These are phyloP conservation scores for Chloropicon primus DNA, from an alignment of 139 green algal genomes.

Conservation along the genomic window DNA sequence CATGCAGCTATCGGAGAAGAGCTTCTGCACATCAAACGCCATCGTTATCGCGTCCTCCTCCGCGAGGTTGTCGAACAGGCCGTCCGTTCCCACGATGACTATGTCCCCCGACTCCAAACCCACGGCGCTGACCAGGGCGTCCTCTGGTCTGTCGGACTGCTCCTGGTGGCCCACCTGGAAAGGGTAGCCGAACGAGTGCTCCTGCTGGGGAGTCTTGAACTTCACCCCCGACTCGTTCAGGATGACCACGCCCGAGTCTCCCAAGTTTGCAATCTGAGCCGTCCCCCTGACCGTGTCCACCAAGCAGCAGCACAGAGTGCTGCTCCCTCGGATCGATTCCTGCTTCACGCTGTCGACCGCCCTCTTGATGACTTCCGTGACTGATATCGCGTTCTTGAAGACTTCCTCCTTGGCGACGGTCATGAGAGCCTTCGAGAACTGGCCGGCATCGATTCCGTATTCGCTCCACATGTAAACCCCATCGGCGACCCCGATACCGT, in stretches of 20 bases:
- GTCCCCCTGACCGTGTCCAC: constrained; percentile 53
- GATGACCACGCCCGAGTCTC: constrained; percentile 73
- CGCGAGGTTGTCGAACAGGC: constrained; percentile 79
- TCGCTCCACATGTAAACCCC: constrained; percentile 82
- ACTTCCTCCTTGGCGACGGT: constrained; percentile 31
- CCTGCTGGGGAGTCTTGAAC: constrained; percentile 70
- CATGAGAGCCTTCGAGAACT: constrained; percentile 57
- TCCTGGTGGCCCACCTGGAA: constrained; percentile 66
- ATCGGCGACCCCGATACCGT: constrained; percentile 78
- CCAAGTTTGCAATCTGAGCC: constrained; percentile 63
- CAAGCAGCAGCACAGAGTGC: constrained; percentile 59
- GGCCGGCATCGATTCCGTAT: constrained; percentile 71
- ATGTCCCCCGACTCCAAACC: constrained; percentile 58
- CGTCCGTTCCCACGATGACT: constrained; percentile 73
- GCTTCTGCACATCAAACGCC: constrained; percentile 12
- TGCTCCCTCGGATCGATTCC: constrained; percentile 51
- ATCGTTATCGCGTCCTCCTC: constrained; percentile 47
- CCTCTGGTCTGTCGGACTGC: constrained; percentile 31
- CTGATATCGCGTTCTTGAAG: constrained; percentile 29
- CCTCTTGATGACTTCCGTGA: constrained; percentile 36
- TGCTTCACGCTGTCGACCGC: constrained; percentile 27
- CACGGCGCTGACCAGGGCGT: constrained; percentile 60
- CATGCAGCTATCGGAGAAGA: neutral
- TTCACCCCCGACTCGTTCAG: constrained; percentile 23
- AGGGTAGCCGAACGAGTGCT: constrained; percentile 81